A percentile compares a stretch with the other conserved stretches of the same genome.
phyloP scores from a whole-genome alignment of 169 alveolate species.

The Eimeria necatrix region DNA sequence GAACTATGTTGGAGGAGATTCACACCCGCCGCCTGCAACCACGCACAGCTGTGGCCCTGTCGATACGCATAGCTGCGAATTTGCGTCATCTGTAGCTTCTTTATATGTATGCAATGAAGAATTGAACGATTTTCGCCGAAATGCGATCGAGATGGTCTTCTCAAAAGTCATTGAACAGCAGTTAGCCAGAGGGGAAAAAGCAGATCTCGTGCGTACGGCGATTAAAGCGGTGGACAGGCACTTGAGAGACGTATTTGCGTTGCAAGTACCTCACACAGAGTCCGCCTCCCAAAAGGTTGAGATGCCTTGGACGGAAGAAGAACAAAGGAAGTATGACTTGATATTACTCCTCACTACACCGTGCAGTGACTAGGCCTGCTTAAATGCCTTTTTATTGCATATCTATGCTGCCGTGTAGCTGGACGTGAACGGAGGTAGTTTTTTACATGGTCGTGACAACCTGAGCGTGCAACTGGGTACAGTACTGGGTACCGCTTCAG shows the following conservation, averaged over 20 bases:
- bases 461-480: too few relatives aligned
- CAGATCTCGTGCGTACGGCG: conserved; percentile 54
- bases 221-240: conserved; percentile 68
- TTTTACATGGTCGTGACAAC: too few relatives aligned
- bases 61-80: neutral
- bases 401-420: too few relatives aligned
- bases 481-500: too few relatives aligned
- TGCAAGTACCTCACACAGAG: neutral
- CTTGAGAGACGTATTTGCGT: conserved; percentile 47
- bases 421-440: too few relatives aligned
- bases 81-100: conserved; percentile 36
- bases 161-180: conserved; percentile 47
- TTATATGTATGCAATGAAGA: conserved; percentile 66
- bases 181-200: neutral
- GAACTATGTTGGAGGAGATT: neutral
- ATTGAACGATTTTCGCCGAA: conserved; percentile 32
- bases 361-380: too few relatives aligned
- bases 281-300: neutral
- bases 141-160: conserved; percentile 65
- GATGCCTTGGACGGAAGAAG: conserved; percentile 68
- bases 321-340: conserved; percentile 60
- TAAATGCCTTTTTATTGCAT: too few relatives aligned
- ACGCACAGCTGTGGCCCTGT: neutral
- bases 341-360: too few relatives aligned
- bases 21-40: neutral